Evolutionary conservation across 768 basidiomycete species (phyloP).

Genomic region (Gloeopeniophorella convolvens): DNA sequence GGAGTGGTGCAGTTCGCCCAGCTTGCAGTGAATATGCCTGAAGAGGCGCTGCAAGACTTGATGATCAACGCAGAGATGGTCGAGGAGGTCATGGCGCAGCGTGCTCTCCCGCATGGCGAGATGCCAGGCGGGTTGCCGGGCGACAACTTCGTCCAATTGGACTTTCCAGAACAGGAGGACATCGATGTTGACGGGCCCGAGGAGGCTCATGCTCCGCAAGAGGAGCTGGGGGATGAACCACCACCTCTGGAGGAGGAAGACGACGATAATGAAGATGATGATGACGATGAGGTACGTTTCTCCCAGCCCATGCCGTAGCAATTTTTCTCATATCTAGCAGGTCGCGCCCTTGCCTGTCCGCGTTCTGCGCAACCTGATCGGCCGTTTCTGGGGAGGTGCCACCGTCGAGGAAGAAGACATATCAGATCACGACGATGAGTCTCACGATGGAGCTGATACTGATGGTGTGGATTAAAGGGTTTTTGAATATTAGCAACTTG

Average conservation of each 20-base stretch:
- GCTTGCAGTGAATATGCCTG: conserved; percentile 18
- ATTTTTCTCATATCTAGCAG: conserved; percentile 1
- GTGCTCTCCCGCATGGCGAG: conserved; percentile 15
- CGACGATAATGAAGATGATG: conserved; percentile 5
- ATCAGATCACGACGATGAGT: conserved; percentile 10
- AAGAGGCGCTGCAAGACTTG: conserved; percentile 15
- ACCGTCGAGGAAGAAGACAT: conserved; percentile 9
- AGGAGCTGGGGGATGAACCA: background rate
- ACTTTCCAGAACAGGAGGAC: conserved; percentile 5
- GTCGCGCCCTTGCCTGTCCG: conserved; percentile 17
- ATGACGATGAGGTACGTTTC: conserved; percentile 10
- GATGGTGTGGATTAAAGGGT: conserved; percentile 13
- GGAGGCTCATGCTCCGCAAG: background rate
- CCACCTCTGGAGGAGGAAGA: background rate
- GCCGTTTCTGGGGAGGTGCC: conserved; percentile 15
- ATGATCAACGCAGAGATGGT: conserved; percentile 12
- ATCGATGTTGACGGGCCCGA: background rate
- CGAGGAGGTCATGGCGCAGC: conserved; percentile 15
- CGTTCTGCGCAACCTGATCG: conserved; percentile 18
- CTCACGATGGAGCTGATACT: background rate
- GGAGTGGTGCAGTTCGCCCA: conserved; percentile 48
- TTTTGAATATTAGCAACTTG: background rate
- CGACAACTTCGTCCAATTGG: conserved; percentile 19
- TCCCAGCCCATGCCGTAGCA: background rate
- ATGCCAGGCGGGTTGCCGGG: conserved; percentile 18